Percentiles rank a stretch among this genome's conserved stretches.
phyloP scores from a whole-genome alignment of 768 basidiomycete genomes.

The Naganishia friedmannii region DNA sequence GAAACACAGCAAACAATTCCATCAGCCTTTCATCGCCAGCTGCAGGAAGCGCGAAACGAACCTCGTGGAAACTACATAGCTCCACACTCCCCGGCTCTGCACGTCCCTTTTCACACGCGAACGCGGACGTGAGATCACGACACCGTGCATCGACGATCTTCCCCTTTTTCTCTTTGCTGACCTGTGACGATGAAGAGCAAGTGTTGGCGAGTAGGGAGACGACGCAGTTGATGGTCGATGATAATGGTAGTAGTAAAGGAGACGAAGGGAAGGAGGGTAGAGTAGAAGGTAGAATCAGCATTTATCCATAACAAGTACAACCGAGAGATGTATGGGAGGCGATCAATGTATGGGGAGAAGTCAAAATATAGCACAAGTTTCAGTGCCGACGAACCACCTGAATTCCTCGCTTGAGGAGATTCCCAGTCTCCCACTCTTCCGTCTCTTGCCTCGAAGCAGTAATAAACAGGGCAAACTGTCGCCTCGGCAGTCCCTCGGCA shows the following conservation, averaged over 20 bases:
- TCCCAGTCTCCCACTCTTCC: no score
- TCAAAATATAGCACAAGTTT: no score
- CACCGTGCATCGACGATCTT: conserved; percentile 95
- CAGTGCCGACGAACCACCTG: no score
- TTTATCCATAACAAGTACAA: no score
- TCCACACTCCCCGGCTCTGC: conserved; percentile 84
- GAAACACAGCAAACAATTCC: background rate
- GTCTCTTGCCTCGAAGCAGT: no score
- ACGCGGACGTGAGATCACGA: conserved; percentile 85
- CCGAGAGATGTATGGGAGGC: no score
- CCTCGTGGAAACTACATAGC: conserved; percentile 94
- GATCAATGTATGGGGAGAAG: no score
- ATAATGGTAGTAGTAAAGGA: background rate
- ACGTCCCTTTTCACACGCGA: conserved; percentile 75
- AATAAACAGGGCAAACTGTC: no score
- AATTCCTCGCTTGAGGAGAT: no score
- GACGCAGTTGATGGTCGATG: background rate
- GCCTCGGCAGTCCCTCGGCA: no score
- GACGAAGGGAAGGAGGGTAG: background rate
- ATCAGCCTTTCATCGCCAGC: no score
- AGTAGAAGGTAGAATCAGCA: no score
- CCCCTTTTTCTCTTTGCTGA: conserved; percentile 97
- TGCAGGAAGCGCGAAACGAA: conserved; percentile 49
- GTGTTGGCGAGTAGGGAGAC: background rate
- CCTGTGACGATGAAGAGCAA: conserved; percentile 55